Percentiles rank a stretch among this genome's conserved stretches.
Conservation (phyloP, 148 eudicot genomes). For the Chenopodium berlandieri region DNA sequence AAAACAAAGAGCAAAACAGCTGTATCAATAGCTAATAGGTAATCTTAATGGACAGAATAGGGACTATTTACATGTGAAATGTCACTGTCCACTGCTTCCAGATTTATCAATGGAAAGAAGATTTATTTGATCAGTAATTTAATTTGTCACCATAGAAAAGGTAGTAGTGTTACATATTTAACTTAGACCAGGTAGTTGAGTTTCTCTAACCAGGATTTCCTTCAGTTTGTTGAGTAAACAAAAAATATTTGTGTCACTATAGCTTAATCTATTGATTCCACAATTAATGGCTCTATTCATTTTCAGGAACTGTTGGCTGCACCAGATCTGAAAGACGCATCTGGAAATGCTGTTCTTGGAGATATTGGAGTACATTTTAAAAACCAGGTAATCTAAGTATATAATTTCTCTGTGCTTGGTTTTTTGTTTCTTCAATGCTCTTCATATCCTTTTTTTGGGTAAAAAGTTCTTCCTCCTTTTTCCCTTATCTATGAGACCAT, state of each 20-base stretch:
- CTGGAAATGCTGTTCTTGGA: constrained; percentile 49
- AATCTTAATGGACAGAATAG: too few species aligned
- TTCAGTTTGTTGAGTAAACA: background rate
- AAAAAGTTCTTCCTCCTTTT: background rate
- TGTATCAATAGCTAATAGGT: background rate
- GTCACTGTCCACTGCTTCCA: background rate
- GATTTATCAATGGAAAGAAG: background rate
- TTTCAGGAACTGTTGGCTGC: constrained; percentile 42
- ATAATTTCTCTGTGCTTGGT: background rate
- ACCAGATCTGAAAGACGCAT: constrained; percentile 44
- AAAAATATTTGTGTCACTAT: background rate
- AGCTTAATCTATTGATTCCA: background rate
- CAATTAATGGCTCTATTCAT: constrained; percentile 2
- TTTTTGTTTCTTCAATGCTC: background rate
- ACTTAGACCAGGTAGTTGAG: background rate
- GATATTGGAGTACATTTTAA: constrained; percentile 48
- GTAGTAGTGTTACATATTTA: too few species aligned
- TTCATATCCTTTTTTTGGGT: background rate
- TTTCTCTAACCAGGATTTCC: background rate
- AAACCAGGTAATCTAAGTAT: constrained; percentile 30
- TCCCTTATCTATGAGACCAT: background rate
- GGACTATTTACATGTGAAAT: background rate
- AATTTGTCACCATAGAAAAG: too few species aligned
- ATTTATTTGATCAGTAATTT: background rate
- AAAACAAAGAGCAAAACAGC: background rate